These are phyloP conservation scores for Neurospora sp. DNA, from an alignment of 495 filamentous ascomycete genomes.

Conservation along the genomic window DNA sequence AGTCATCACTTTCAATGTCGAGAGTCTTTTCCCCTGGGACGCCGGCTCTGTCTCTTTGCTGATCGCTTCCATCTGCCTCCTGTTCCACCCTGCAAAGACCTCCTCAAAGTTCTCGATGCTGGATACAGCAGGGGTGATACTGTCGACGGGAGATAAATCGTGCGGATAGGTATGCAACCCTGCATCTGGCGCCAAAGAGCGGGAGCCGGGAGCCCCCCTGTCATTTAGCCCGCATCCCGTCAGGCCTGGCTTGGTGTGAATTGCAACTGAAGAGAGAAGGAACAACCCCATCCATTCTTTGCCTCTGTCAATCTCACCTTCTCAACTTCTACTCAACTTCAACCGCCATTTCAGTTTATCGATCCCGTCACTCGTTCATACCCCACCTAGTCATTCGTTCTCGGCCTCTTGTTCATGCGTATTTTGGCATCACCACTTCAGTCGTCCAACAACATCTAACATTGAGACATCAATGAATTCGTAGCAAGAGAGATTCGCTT, in stretches of 20 bases:
- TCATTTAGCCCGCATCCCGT: not conserved
- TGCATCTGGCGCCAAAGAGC: not conserved
- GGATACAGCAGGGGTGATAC: not conserved
- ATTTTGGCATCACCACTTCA: not conserved
- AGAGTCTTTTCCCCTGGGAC: no score
- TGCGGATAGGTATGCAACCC: no score
- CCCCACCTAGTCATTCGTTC: not conserved
- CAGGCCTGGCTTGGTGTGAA: not conserved
- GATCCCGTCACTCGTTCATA: not conserved
- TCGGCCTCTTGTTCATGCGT: not conserved
- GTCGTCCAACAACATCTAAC: not conserved
- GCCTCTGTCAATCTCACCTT: not conserved
- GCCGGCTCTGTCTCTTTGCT: not conserved
- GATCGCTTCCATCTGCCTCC: no score
- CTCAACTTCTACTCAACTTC: not conserved
- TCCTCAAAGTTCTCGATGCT: not conserved
- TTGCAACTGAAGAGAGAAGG: not conserved
- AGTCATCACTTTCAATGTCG: not conserved
- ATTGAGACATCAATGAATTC: conserved; percentile 8
- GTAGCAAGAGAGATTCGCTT: conserved; percentile 7
- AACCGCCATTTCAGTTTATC: not conserved
- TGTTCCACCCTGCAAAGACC: no score
- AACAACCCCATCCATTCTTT: not conserved
- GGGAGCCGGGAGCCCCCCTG: not conserved
- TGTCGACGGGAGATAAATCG: no score